Evolutionary conservation across 1,139 yeast genomes (phyloP).

Genomic region (Candida sojae): DNA sequence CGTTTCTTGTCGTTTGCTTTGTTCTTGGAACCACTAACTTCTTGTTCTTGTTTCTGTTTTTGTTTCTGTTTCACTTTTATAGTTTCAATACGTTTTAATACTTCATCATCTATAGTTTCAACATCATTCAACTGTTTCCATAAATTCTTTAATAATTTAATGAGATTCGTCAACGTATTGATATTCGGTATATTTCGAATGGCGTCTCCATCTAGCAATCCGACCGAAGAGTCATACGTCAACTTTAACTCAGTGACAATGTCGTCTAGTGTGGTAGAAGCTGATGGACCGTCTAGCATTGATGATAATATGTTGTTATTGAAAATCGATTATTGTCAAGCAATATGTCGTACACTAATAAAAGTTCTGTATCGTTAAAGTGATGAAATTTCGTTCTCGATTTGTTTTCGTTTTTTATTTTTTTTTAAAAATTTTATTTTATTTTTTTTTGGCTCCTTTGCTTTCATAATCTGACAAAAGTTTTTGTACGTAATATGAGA

Average conservation of each 20-base stretch:
- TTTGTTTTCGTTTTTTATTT: no score
- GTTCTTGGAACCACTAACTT: neutral
- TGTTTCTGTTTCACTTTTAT: conserved; percentile 9
- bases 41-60: neutral
- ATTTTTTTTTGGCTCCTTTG: neutral
- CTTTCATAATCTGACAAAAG: neutral
- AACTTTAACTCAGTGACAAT: conserved; percentile 55
- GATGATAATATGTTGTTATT: neutral
- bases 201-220: conserved; percentile 61
- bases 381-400: no score
- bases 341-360: no score
- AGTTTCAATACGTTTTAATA: conserved; percentile 27
- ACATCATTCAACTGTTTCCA: conserved; percentile 50
- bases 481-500: neutral
- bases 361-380: no score
- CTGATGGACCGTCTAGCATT: conserved; percentile 29
- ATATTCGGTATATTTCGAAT: conserved; percentile 49
- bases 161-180: conserved; percentile 45
- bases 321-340: neutral
- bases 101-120: conserved; percentile 44
- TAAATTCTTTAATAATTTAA: conserved; percentile 49
- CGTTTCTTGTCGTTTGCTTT: conserved; percentile 10
- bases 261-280: conserved; percentile 49
- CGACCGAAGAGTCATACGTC: conserved; percentile 59
- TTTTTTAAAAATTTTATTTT: no score